These are phyloP conservation scores for Phytophthora idaei DNA, from an alignment of 352 stramenopile genomes.

Conservation along the genomic window DNA sequence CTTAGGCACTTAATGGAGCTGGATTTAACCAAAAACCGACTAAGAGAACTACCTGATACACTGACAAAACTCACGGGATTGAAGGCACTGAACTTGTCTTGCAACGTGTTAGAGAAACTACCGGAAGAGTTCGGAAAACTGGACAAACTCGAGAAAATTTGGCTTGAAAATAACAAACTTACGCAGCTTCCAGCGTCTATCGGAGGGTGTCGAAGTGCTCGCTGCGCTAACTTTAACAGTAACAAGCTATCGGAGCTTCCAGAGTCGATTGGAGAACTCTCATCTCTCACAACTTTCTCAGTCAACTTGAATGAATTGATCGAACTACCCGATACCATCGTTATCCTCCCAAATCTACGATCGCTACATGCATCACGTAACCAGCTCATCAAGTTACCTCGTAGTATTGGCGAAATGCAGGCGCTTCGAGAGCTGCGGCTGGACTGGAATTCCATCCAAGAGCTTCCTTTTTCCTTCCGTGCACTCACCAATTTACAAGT, in stretches of 20 bases:
- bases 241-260: conserved; percentile 49
- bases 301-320: conserved; percentile 63
- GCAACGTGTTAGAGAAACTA: conserved; percentile 53
- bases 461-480: conserved; percentile 72
- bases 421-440: conserved; percentile 55
- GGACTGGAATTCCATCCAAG: conserved; percentile 68
- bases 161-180: conserved; percentile 59
- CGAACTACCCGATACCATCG: conserved; percentile 50
- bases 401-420: conserved; percentile 54
- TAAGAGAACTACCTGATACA: conserved; percentile 51
- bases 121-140: conserved; percentile 46
- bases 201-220: conserved; percentile 35
- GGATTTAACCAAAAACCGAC: conserved; percentile 69
- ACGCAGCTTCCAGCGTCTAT: conserved; percentile 50
- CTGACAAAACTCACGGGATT: conserved; percentile 46
- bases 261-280: conserved; percentile 46
- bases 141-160: conserved; percentile 49
- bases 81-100: conserved; percentile 52
- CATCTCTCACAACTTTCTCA: conserved; percentile 43
- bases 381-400: conserved; percentile 43
- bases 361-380: conserved; percentile 59
- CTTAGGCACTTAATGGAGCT: conserved; percentile 47
- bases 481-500: conserved; percentile 32
- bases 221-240: conserved; percentile 48
- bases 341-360: conserved; percentile 38